Percentiles rank a stretch among this genome's conserved stretches.
phyloP scores from a whole-genome alignment of 176 grass and related monocot genomes.

The Phoenix roebelenii region DNA sequence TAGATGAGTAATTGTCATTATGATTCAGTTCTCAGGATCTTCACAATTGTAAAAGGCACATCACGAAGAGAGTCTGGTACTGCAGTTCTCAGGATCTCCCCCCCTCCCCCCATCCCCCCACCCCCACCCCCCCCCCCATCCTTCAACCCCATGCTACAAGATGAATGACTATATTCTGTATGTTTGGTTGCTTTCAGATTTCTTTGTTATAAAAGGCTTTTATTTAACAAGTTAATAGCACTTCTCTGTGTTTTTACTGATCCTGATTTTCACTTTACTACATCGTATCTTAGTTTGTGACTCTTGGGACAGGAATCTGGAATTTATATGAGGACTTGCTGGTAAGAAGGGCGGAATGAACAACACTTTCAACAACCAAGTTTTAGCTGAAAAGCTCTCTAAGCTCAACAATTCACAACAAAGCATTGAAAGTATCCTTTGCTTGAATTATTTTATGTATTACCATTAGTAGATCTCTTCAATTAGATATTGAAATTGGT shows the following conservation, averaged over 20 bases:
- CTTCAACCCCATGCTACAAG: no score
- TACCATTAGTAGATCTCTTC: not conserved
- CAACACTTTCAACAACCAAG: constrained; percentile 65
- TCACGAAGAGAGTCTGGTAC: no score
- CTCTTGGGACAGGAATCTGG: constrained; percentile 14
- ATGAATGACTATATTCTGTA: no score
- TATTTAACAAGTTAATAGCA: not conserved
- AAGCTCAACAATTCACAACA: constrained; percentile 85
- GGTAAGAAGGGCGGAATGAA: constrained; percentile 28
- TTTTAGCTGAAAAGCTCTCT: constrained; percentile 66
- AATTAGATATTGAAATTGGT: not conserved
- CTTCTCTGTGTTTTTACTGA: not conserved
- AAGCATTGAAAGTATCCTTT: constrained; percentile 96
- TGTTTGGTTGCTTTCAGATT: no score
- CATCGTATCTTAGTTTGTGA: constrained; percentile 1
- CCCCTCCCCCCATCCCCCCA: no score
- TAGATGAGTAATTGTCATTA: no score
- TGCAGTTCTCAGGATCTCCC: no score
- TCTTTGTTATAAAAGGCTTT: no score
- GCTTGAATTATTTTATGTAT: constrained; percentile 5
- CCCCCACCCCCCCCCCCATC: no score
- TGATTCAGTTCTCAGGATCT: no score
- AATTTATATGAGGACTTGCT: constrained; percentile 12
- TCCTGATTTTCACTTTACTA: not conserved
- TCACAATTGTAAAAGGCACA: no score